Conservation (phyloP, 768 basidiomycete genomes). For the Mycena floridula region DNA sequence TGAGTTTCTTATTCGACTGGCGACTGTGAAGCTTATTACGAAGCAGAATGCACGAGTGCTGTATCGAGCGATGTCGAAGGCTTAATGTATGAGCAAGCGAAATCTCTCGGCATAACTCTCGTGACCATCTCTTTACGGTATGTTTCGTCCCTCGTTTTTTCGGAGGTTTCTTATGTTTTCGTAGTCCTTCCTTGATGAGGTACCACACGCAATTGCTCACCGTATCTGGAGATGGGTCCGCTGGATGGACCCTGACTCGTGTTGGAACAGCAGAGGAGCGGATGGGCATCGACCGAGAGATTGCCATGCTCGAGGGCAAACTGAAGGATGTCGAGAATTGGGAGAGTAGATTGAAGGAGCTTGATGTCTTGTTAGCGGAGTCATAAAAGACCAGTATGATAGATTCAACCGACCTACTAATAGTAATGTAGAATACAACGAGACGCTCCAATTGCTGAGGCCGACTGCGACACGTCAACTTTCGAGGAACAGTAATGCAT, state of each 20-base stretch:
- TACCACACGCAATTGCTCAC: constrained; percentile 88
- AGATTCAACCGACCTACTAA: too few species aligned
- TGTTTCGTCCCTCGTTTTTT: constrained; percentile 10
- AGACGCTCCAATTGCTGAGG: too few species aligned
- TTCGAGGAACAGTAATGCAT: too few species aligned
- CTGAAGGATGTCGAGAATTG: constrained; percentile 67
- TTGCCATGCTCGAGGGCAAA: constrained; percentile 55
- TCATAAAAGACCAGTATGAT: too few species aligned
- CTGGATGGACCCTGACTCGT: constrained; percentile 63
- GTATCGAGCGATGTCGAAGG: constrained; percentile 97
- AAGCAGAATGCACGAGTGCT: constrained; percentile 85
- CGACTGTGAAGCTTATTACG: not conserved
- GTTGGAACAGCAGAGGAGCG: constrained; percentile 72
- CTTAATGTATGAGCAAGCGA: constrained; percentile 90
- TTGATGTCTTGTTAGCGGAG: constrained; percentile 55
- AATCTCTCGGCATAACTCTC: constrained; percentile 82
- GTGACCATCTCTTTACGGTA: constrained; percentile 89
- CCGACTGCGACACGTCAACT: too few species aligned
- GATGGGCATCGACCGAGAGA: constrained; percentile 73
- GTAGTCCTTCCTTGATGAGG: constrained; percentile 76
- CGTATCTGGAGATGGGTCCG: constrained; percentile 64
- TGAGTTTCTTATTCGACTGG: constrained; percentile 27
- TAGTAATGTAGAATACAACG: too few species aligned
- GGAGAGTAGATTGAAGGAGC: constrained; percentile 63
- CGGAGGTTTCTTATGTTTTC: not conserved